Conservation (phyloP, 2,329 filamentous ascomycete genomes). For the Arthrobotrys megalospora region DNA sequence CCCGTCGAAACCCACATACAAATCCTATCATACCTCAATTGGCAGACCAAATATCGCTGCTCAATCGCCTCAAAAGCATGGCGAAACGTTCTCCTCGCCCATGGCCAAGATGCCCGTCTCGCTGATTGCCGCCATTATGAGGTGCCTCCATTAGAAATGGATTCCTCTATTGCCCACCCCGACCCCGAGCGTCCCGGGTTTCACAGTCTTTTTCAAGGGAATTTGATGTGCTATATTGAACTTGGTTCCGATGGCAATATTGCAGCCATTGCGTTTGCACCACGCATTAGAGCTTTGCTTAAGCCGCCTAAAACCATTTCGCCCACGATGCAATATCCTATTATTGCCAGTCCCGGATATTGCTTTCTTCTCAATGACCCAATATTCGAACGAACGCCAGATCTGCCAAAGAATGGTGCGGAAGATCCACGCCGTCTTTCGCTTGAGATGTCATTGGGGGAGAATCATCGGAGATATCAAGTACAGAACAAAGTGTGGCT, state of each 20-base stretch:
- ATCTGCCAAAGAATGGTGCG: background rate
- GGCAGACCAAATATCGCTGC: slow-evolving; percentile 8
- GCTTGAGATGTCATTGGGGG: background rate
- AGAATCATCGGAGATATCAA: background rate
- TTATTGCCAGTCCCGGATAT: background rate
- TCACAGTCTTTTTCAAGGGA: background rate
- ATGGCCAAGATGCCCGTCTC: slow-evolving; percentile 12
- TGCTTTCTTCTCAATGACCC: slow-evolving; percentile 16
- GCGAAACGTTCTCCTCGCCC: slow-evolving; percentile 4
- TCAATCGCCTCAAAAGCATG: slow-evolving; percentile 8
- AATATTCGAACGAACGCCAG: slow-evolving; percentile 1
- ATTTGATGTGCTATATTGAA: background rate
- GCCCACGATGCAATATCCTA: background rate
- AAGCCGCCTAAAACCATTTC: background rate
- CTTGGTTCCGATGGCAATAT: background rate
- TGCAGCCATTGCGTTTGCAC: background rate
- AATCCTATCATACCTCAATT: slow-evolving; percentile 27
- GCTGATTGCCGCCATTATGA: slow-evolving; percentile 6
- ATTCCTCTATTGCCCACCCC: background rate
- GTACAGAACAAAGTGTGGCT: background rate
- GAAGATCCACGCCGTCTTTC: slow-evolving; percentile 9
- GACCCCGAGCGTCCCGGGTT: background rate
- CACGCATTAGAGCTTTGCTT: background rate
- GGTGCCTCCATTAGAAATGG: background rate
- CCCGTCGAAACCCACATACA: slow-evolving; percentile 33